Evolutionary conservation across 179 eudicot genomes (phyloP), one percentile per base, ranked within the genome.

Genomic region (Spinacia oleracea): DNA sequence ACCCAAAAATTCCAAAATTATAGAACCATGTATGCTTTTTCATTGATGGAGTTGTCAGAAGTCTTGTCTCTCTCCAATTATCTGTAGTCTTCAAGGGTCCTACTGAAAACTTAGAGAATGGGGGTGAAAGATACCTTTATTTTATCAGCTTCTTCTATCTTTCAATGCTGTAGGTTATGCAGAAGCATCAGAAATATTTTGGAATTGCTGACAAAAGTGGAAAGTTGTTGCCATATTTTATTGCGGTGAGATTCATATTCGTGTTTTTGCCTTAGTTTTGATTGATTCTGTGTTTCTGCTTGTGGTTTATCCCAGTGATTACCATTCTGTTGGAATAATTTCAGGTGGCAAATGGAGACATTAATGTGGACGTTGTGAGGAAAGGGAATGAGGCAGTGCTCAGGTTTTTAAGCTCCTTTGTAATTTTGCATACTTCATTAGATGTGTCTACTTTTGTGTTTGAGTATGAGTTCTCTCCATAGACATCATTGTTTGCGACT

Each of bases 381-480:
- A 90, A 96, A 87, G 99, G 99, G 85, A 96, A 96, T 86, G 99
- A 96, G 87, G 98, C 98, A 85, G 99, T 96, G 70, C 92, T 96
- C 85, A 92, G 99, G 98, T 78, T 60, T 43, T 25, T 23, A 55
- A 56, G 16, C 35, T 55, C 51, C 18, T 2, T 65, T 76, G 40
- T 25, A 80, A 69, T 25, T 51, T 14, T 66, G 73, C 55, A 21
- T 48, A 32, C n/a, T n/a, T n/a, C n/a, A n/a, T 65, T 1, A 40
- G 23, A 29, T 81, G 2, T 18, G 31, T 60, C 43, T 53, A 16
- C 12, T 77, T 20, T 51, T 46, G 60, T 62, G 50, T 32, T 59
- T 23, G 40, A 4, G 50, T 32, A 43, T 23, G 40, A 4, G 21
- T 55, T 23, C 21, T 68, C 23, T 69, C 27, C 45, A 21, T 65